Conservation (phyloP, 495 filamentous ascomycete species). For the Tricharina praecox region DNA sequence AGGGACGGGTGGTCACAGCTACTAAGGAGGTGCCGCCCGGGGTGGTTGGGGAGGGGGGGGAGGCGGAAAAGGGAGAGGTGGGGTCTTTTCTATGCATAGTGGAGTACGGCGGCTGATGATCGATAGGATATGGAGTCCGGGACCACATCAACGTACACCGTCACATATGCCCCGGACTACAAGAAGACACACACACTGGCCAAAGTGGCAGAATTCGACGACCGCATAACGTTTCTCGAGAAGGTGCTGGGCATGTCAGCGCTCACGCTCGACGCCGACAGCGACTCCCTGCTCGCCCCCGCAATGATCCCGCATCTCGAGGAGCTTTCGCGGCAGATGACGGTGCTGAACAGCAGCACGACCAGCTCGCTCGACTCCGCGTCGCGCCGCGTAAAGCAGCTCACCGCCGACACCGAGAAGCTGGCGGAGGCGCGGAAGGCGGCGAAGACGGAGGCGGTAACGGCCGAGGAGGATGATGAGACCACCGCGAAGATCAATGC, state of each 20-base stretch:
- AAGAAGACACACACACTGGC: constrained; percentile 50
- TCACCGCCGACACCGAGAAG: constrained; percentile 63
- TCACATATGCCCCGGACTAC: constrained; percentile 40
- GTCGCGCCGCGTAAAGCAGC: constrained; percentile 50
- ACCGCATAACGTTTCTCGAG: constrained; percentile 61
- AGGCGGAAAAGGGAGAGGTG: constrained; percentile 1
- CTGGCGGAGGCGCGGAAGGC: constrained; percentile 55
- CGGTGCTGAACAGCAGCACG: constrained; percentile 44
- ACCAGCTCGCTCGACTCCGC: constrained; percentile 57
- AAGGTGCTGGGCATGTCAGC: constrained; percentile 61
- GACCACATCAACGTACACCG: constrained; percentile 32
- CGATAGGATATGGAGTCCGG: constrained; percentile 4
- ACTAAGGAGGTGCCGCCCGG: background rate
- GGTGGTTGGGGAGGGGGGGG: constrained; percentile 2
- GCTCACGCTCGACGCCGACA: constrained; percentile 46
- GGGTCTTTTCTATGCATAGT: background rate
- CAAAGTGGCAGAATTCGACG: constrained; percentile 75
- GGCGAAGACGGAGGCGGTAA: constrained; percentile 35
- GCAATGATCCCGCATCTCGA: constrained; percentile 69
- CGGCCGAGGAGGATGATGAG: constrained; percentile 41
- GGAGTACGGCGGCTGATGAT: background rate
- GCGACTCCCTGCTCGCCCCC: constrained; percentile 37
- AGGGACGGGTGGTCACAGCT: too few relatives aligned
- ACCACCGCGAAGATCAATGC: constrained; percentile 66
- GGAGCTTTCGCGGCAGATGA: constrained; percentile 53